Percentiles rank a stretch among this genome's conserved stretches.
Evolutionary conservation across 192 early-diverging fungal genomes (phyloP).

Genomic region (Allomyces javanicus): DNA sequence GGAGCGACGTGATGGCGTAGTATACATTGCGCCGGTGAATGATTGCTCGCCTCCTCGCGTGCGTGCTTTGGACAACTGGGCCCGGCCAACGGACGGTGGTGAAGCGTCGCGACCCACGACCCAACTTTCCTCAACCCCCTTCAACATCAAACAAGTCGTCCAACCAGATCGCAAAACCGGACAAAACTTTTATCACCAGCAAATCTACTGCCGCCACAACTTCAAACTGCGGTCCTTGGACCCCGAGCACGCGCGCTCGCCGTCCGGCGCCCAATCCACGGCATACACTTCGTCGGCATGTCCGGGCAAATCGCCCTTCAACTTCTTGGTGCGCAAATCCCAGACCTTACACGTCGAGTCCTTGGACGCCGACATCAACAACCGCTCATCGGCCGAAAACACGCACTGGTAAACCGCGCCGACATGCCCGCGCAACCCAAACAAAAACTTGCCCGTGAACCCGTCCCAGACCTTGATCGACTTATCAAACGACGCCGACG

Average conservation of each 20-base stretch:
- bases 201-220: conserved; percentile 41
- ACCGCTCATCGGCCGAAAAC: conserved; percentile 83
- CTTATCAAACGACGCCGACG: conserved; percentile 91
- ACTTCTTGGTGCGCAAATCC: conserved; percentile 75
- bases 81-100: too few species aligned
- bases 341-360: conserved; percentile 88
- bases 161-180: not conserved
- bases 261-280: conserved; percentile 87
- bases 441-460: conserved; percentile 65
- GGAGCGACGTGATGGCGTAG: too few species aligned
- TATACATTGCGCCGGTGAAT: too few species aligned
- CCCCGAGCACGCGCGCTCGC: conserved; percentile 78
- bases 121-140: too few species aligned
- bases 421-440: conserved; percentile 85
- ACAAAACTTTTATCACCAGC: not conserved
- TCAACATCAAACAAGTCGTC: too few species aligned
- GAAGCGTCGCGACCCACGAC: too few species aligned
- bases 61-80: too few species aligned
- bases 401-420: conserved; percentile 89
- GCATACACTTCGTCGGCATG: conserved; percentile 89
- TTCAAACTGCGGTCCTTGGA: conserved; percentile 82
- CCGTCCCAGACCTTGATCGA: conserved; percentile 96
- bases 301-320: conserved; percentile 86
- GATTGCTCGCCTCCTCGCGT: too few species aligned
- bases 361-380: conserved; percentile 72